Percentiles rank a stretch among this genome's conserved stretches.
phyloP scores from a whole-genome alignment of 495 filamentous ascomycete genomes.

The Viridothelium virens region DNA sequence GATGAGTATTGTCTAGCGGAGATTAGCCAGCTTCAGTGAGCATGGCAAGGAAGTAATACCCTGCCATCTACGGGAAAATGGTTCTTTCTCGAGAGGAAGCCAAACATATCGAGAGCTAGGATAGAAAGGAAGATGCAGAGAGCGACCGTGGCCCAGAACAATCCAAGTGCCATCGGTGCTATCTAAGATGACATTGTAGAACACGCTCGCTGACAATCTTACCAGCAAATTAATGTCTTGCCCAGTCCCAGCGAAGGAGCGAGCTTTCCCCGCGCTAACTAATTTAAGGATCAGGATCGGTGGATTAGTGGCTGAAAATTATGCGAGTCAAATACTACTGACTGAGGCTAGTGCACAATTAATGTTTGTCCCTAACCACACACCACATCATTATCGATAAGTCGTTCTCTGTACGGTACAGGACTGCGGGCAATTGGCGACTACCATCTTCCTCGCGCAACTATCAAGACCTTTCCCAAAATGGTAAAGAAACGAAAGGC shows the following conservation, averaged over 20 bases:
- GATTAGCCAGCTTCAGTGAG: neutral
- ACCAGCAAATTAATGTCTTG: too few relatives aligned
- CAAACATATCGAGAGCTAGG: slow-evolving; percentile 48
- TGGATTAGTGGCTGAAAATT: too few relatives aligned
- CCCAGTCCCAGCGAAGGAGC: too few relatives aligned
- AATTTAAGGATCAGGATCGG: too few relatives aligned
- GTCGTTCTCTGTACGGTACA: too few relatives aligned
- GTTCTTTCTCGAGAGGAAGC: slow-evolving; percentile 58
- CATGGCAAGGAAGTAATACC: slow-evolving; percentile 38
- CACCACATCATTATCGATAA: too few relatives aligned
- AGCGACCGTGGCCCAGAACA: slow-evolving; percentile 37
- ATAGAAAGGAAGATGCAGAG: slow-evolving; percentile 41
- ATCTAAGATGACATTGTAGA: too few relatives aligned
- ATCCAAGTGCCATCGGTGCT: slow-evolving; percentile 28
- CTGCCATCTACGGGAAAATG: slow-evolving; percentile 74
- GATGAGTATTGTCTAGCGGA: slow-evolving; percentile 64
- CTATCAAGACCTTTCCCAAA: slow-evolving; percentile 4
- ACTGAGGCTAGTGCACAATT: too few relatives aligned
- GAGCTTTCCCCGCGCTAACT: too few relatives aligned
- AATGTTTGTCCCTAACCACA: too few relatives aligned
- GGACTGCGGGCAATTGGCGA: neutral
- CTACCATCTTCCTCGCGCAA: neutral
- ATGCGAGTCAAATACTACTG: too few relatives aligned
- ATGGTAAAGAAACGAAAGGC: slow-evolving; percentile 14
- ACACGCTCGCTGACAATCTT: neutral